Evolutionary conservation across 2,329 filamentous ascomycete genomes (phyloP).

Genomic region (Phyllosticta paracitricarpa): DNA sequence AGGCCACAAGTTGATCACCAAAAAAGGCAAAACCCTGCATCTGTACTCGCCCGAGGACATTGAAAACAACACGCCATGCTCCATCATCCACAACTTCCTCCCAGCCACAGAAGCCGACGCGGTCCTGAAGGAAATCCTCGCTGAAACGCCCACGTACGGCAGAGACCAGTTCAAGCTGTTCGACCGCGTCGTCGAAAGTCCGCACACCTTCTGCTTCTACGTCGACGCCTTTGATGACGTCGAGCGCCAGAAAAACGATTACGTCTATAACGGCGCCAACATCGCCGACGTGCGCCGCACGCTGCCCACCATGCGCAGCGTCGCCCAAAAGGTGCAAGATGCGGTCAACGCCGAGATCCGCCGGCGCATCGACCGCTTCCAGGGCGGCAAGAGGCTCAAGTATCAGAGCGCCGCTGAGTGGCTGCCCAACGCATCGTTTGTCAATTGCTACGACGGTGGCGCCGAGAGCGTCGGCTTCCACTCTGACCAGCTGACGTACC

Average conservation of each 20-base stretch:
- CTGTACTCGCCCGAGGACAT: constrained; percentile 76
- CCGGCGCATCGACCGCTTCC: constrained; percentile 55
- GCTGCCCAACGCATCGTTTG: constrained; percentile 82
- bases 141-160: constrained; percentile 61
- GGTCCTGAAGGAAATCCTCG: constrained; percentile 64
- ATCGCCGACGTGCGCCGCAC: constrained; percentile 68
- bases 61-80: constrained; percentile 75
- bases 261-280: constrained; percentile 72
- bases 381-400: constrained; percentile 60
- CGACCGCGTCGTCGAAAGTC: constrained; percentile 73
- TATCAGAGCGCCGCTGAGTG: constrained; percentile 66
- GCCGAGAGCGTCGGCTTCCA: constrained; percentile 70
- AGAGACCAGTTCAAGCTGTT: constrained; percentile 74
- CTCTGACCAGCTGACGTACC: constrained; percentile 83
- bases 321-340: constrained; percentile 59
- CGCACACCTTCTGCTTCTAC: constrained; percentile 76
- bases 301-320: constrained; percentile 61
- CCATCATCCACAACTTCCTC: constrained; percentile 86
- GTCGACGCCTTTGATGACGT: constrained; percentile 65
- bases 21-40: constrained; percentile 73
- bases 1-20: constrained; percentile 44
- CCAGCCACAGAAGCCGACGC: constrained; percentile 59
- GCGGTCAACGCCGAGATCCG: constrained; percentile 72
- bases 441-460: constrained; percentile 84
- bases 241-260: constrained; percentile 62